A percentile compares a stretch with the other conserved stretches of the same genome.
These are phyloP conservation scores for Xanthoconium separans DNA, from an alignment of 1,284 basidiomycete species.

Conservation along the genomic window DNA sequence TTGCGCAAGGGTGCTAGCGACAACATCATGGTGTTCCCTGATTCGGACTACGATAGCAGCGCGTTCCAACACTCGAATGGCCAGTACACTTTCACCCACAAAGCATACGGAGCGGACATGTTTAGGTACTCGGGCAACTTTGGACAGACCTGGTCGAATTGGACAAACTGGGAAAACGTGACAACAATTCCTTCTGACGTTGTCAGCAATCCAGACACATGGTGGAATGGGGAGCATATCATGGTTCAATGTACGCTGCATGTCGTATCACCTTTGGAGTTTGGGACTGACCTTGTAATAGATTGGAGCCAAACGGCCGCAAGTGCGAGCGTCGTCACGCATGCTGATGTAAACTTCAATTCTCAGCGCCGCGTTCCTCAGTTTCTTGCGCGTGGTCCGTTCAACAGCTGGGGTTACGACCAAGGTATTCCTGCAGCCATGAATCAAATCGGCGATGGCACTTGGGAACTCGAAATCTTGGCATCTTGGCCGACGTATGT, in stretches of 20 bases:
- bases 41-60: slow-evolving; percentile 69
- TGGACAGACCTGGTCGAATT: slow-evolving; percentile 80
- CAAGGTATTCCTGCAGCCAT: slow-evolving; percentile 71
- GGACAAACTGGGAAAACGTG: slow-evolving; percentile 75
- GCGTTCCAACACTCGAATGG: slow-evolving; percentile 62
- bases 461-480: slow-evolving; percentile 84
- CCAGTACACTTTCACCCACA: slow-evolving; percentile 75
- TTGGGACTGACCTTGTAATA: slow-evolving; percentile 27
- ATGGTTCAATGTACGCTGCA: slow-evolving; percentile 76
- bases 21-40: slow-evolving; percentile 84
- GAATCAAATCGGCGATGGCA: slow-evolving; percentile 57
- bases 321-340: slow-evolving; percentile 66
- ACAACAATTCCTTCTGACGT: slow-evolving; percentile 59
- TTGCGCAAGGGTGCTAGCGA: slow-evolving; percentile 71
- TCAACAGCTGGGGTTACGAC: slow-evolving; percentile 91
- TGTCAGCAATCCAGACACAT: slow-evolving; percentile 56
- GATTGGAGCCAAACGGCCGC: slow-evolving; percentile 73
- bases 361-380: slow-evolving; percentile 78
- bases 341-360: slow-evolving; percentile 71
- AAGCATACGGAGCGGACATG: slow-evolving; percentile 82
- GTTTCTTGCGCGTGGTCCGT: slow-evolving; percentile 80
- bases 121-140: slow-evolving; percentile 86
- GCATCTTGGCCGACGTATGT: slow-evolving; percentile 84
- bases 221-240: slow-evolving; percentile 84
- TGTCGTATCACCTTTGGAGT: not conserved